Conservation (phyloP, 345 rosid species). For the Aquilaria sinensis region DNA sequence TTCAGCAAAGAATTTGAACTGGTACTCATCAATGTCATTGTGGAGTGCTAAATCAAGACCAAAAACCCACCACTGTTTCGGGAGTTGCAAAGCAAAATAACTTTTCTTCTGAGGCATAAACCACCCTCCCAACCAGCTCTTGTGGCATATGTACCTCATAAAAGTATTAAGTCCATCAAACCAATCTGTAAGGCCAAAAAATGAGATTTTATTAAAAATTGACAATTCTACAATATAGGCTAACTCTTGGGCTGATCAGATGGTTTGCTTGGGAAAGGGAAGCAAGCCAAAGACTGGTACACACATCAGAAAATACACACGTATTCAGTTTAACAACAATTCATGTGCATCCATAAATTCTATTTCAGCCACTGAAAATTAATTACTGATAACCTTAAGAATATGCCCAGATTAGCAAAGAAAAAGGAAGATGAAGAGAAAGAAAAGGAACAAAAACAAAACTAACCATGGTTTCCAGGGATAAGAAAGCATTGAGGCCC, state of each 20-base stretch:
- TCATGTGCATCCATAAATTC: conserved; percentile 2
- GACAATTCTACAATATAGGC: neutral
- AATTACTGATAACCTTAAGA: conserved; percentile 11
- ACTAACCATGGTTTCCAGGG: conserved; percentile 94
- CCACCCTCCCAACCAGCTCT: conserved; percentile 98
- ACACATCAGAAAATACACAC: neutral
- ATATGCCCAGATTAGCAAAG: conserved; percentile 11
- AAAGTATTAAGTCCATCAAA: conserved; percentile 91
- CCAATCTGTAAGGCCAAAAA: conserved; percentile 51
- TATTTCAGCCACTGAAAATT: conserved; percentile 1
- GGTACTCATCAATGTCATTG: conserved; percentile 90
- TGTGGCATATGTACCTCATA: conserved; percentile 91
- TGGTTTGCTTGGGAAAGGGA: neutral
- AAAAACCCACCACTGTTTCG: conserved; percentile 86
- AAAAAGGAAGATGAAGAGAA: conserved; percentile 5
- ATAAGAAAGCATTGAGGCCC: conserved; percentile 86
- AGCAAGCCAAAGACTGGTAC: neutral
- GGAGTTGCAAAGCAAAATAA: conserved; percentile 87
- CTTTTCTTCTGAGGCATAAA: conserved; percentile 95
- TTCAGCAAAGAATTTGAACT: conserved; percentile 84
- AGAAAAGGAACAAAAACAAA: conserved; percentile 18
- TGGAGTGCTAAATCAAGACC: conserved; percentile 96
- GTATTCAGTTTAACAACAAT: too few relatives aligned
- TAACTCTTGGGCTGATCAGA: too few relatives aligned
- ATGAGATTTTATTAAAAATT: neutral